phyloP scores from a whole-genome alignment of 108 stramenopile species.

The Cyclotella cryptica region DNA sequence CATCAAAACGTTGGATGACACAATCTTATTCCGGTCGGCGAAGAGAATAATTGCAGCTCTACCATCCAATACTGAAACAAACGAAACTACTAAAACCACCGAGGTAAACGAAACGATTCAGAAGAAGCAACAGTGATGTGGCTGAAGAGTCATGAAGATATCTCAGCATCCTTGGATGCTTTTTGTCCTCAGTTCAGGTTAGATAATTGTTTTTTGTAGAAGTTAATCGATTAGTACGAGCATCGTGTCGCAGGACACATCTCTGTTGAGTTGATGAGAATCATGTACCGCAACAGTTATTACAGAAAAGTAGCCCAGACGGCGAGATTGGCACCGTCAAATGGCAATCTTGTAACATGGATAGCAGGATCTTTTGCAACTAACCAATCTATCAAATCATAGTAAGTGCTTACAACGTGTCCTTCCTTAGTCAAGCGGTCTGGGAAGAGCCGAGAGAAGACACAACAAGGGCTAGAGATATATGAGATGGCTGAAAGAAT shows the following conservation, averaged over 20 bases:
- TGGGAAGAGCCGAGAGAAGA: slow-evolving; percentile 79
- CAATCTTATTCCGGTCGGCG: not conserved
- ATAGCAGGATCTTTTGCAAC: slow-evolving; percentile 64
- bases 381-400: slow-evolving; percentile 75
- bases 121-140: slow-evolving; percentile 2
- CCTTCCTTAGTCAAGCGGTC: slow-evolving; percentile 44
- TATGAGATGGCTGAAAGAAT: not conserved
- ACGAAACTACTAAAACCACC: not conserved
- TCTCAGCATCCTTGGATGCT: too few relatives aligned
- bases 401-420: slow-evolving; percentile 64
- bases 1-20: not conserved
- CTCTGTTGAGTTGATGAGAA: too few relatives aligned
- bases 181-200: too few relatives aligned
- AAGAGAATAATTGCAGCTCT: slow-evolving; percentile 5
- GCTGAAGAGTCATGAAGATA: too few relatives aligned
- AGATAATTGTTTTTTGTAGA: too few relatives aligned
- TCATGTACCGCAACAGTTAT: not conserved
- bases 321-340: slow-evolving; percentile 73
- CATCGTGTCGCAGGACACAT: too few relatives aligned
- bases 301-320: slow-evolving; percentile 65
- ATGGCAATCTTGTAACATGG: slow-evolving; percentile 60
- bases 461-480: slow-evolving; percentile 73
- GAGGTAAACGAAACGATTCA: not conserved
- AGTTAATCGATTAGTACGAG: too few relatives aligned
- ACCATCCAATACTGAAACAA: not conserved